Base-by-base conservation (phyloP, 202 grass and related monocot species). In the Brachypodium distachyon region DNA sequence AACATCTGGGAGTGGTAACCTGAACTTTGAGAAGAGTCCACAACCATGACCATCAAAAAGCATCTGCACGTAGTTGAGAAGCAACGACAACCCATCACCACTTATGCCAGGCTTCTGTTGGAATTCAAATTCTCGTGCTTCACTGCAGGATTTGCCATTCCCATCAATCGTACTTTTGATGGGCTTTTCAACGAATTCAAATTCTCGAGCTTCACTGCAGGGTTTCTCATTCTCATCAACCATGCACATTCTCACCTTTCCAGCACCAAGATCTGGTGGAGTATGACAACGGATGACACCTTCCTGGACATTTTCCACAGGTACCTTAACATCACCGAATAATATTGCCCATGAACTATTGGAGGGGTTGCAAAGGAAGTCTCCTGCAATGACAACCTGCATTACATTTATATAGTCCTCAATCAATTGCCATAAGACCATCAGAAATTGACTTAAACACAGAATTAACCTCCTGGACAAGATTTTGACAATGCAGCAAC, bases 311-410 rank as follows among this genome's bases (percentile, higher is more conserved):
- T 85, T 70, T 85, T 91, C 85, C 22, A 71, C 60, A 78, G 85
- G 78, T 48, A 99, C 91, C 52, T 93, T 78, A 80, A 59, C 47
- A 67, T 93, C 81, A 32, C 89, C 96, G 87, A 99, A 96, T 81
- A 80, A 25, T 85, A 83, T 54, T 49, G 28, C 44, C 74, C 90
- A 88, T 82, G 50, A 69, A 73, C 57, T 59, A 53, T 81, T 25
- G 13, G 57, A 72, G 53, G 85, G 70, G 27, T 90, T 84, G 49
- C 49, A 86, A 61, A 79, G 55, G 79, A 99, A 99, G 47, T 93
- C 77, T 75, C 89, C 96, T 52, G 52, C 61, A 88, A 99, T 83
- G 29, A 99, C 72, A 83, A 99, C 96, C 96, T 99, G 89, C 67
- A 85, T 83, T 77, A 23, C 17, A 70, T 82, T 73, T 78, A 40